A percentile compares a stretch with the other conserved stretches of the same genome.
Evolutionary conservation across 495 filamentous ascomycete species (phyloP).

Genomic region (Xanthoparmelia taractica): DNA sequence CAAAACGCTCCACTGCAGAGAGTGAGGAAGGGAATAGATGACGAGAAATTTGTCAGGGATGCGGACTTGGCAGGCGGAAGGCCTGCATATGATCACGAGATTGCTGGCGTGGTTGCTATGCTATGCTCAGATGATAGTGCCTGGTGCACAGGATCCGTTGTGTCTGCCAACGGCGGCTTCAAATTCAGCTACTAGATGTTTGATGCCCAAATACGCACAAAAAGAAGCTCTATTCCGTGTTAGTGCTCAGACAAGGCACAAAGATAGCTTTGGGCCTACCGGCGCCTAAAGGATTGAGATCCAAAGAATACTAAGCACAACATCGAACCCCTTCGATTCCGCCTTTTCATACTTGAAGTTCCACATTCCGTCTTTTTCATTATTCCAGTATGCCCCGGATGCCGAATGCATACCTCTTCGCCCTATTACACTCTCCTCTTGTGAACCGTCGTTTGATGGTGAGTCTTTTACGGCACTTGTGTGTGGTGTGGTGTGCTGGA

Average conservation of each 20-base stretch:
- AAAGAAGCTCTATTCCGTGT: neutral
- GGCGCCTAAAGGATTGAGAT: slow-evolving; percentile 44
- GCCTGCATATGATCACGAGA: slow-evolving; percentile 63
- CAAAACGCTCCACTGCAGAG: slow-evolving; percentile 60
- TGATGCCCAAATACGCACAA: neutral
- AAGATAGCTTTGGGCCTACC: neutral
- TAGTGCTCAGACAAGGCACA: neutral
- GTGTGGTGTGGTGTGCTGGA: slow-evolving; percentile 67
- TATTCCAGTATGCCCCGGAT: slow-evolving; percentile 93
- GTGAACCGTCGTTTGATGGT: neutral
- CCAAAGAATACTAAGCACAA: slow-evolving; percentile 90
- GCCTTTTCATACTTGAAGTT: slow-evolving; percentile 87
- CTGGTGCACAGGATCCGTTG: slow-evolving; percentile 80
- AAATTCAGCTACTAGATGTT: slow-evolving; percentile 43
- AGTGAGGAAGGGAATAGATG: slow-evolving; percentile 47
- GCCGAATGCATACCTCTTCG: slow-evolving; percentile 89
- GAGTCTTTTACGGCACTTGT: neutral
- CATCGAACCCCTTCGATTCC: slow-evolving; percentile 78
- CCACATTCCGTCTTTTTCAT: slow-evolving; percentile 96
- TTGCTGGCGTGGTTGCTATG: slow-evolving; percentile 83
- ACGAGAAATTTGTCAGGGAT: slow-evolving; percentile 52
- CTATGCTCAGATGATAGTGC: slow-evolving; percentile 62
- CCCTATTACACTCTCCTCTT: slow-evolving; percentile 21
- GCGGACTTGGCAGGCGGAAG: slow-evolving; percentile 58
- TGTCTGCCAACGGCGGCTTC: slow-evolving; percentile 86